phyloP scores from a whole-genome alignment of 495 filamentous ascomycete genomes.

The Aspergillus baeticus region DNA sequence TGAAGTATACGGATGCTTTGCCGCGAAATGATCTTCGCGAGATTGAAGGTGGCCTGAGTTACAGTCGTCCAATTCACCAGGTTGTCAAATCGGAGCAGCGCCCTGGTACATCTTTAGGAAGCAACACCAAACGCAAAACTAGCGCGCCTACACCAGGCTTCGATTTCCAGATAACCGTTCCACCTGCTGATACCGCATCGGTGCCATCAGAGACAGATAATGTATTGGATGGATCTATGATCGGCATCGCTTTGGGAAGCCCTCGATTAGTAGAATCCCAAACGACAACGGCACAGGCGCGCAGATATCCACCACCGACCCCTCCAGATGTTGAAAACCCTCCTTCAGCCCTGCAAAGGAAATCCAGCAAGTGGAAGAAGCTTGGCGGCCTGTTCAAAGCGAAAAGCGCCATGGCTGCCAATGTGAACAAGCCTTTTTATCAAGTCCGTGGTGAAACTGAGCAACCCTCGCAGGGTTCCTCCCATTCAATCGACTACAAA shows the following conservation, averaged over 20 bases:
- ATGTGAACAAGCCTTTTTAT: conserved; percentile 24
- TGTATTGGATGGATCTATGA: conserved; percentile 33
- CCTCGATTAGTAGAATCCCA: conserved; percentile 38
- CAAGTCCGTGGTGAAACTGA: conserved; percentile 14
- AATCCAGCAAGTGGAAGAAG: conserved; percentile 57
- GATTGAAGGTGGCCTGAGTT: conserved; percentile 11
- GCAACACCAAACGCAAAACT: conserved; percentile 17
- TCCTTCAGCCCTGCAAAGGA: conserved; percentile 32
- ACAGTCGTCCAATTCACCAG: conserved; percentile 12
- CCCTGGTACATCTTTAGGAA: conserved; percentile 22
- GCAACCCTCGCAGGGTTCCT: conserved; percentile 18
- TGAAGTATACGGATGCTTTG: conserved; percentile 35
- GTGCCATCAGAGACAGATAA: conserved; percentile 10
- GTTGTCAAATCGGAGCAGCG: conserved; percentile 24
- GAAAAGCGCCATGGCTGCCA: conserved; percentile 35
- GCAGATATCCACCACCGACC: conserved; percentile 21
- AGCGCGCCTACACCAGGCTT: conserved; percentile 26
- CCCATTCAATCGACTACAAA: conserved; percentile 22
- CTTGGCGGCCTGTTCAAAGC: conserved; percentile 51
- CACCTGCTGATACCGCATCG: conserved; percentile 27
- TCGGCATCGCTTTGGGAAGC: conserved; percentile 56
- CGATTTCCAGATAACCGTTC: conserved; percentile 37
- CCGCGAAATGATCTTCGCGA: conserved; percentile 33
- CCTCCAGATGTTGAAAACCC: conserved; percentile 10
- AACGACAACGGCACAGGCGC: conserved; percentile 20